Evolutionary conservation across 2,329 filamentous ascomycete species (phyloP), one percentile per base, ranked within the genome.

Genomic region (Hymenoscyphus albidus): DNA sequence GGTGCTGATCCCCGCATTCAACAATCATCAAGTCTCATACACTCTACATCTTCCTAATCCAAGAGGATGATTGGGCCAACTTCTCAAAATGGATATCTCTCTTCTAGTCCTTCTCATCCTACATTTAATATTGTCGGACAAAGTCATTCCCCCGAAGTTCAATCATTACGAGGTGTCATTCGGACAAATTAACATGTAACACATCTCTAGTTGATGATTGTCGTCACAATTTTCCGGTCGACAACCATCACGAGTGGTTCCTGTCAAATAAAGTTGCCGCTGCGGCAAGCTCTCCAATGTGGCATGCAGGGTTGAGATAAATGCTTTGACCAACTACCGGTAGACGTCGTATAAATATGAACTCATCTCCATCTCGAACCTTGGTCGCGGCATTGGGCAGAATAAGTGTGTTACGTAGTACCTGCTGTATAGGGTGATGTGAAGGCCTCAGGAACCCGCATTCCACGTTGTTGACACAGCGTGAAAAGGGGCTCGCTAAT

Each of bases 81-180:
- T 10, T 7, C 65, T 67, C 62, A 60, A 64, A 60, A 67, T 64
- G 55, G 59, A 54, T 60, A 22, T 54, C 48, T 27, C 18, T 54
- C 13, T 54, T 27, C 18, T 27, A 54, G 18, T 54, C 22, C 22
- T 22, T 22, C 22, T 22, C 59, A 22, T 54, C 44, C 42, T 40
- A 62, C 63, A 61, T 62, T 27, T 5, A 27, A 62, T 48, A 65
- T 56, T 44, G 48, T 64, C 59, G n/a, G 62, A 55, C 58, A 58
- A 61, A 55, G 27, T 59, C 35, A 9, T 63, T 44, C 58, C 27
- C 27, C 59, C 31, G 58, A 55, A 62, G 58, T 27, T 5, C 3
- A 54, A 27, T 54, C 10, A 54, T 64, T 66, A 65, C 62, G 67
- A 67, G 61, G 64, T 60, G 54, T 63, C 67, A 67, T 68, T 55